Evolutionary conservation across 2,329 filamentous ascomycete species (phyloP), one percentile per base, ranked within the genome.

Genomic region (Pseudogymnoascus sp.): DNA sequence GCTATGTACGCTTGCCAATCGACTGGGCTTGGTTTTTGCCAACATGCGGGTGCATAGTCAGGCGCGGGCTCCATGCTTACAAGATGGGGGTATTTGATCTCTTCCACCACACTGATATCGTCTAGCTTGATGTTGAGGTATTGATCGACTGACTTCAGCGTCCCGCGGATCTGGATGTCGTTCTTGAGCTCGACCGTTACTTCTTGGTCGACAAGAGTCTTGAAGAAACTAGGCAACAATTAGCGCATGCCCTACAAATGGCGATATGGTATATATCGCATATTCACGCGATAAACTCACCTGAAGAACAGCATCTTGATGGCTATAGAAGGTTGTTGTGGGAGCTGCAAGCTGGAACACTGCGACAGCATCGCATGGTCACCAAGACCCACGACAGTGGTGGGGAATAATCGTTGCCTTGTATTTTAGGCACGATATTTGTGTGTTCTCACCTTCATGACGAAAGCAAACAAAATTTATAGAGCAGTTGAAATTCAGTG

Each of bases 101-200:
- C 91, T 69, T 99, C 93, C 26, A 96, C 84, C 33, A 98, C 93
- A 67, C 88, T 84, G 66, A 98, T 96, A 73, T 97, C 91, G 73
- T 99, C 95, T 60, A 99, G 86, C 82, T 98, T 98, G 79, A 99
- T 97, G 79, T 99, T 99, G 73, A 99, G 86, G 78, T 96, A 99
- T 80, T 98, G 95, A 76, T 99, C 95, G 69, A 99, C 93, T 73
- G 90, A 96, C 82, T 98, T 99, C 69, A 99, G 83, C 37, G 89
- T 96, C 69, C 95, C 95, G 71, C 91, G 90, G 76, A 99, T 96
- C 75, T 93, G 92, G 71, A 99, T 96, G 79, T 99, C 95, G 77
- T 99, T 99, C 80, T 99, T 99, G 76, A 99, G 90, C 81, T 99
- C 95, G 75, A 99, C 92, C 56, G 93, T 98, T 73, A 99, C 93